A percentile compares a stretch with the other conserved stretches of the same genome.
Conservation (phyloP, 2,329 filamentous ascomycete genomes). For the Camillea tinctor region DNA sequence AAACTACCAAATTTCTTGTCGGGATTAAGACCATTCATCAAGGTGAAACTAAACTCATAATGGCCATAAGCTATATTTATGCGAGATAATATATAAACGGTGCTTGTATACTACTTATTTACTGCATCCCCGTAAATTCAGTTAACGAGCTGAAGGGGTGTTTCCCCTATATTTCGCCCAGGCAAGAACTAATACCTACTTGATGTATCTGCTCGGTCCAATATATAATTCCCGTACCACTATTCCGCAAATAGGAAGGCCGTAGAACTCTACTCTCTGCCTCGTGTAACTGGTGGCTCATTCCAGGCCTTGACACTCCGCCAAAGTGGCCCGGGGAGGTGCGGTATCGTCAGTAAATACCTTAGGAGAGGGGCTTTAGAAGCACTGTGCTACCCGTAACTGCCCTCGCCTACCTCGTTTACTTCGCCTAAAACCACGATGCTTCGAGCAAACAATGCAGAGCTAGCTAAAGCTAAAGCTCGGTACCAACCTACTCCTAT, state of each 20-base stretch:
- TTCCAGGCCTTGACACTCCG: not conserved
- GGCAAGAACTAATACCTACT: not conserved
- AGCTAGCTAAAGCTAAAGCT: not conserved
- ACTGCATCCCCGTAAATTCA: no score
- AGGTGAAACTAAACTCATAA: no score
- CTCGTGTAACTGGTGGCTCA: not conserved
- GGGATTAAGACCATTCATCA: no score
- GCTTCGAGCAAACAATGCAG: not conserved
- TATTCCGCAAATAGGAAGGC: not conserved
- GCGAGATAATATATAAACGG: no score
- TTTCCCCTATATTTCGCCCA: not conserved
- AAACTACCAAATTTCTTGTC: no score
- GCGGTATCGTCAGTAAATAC: not conserved
- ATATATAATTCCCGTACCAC: not conserved
- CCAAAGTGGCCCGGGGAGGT: not conserved
- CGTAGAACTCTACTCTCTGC: not conserved
- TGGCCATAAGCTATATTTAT: no score
- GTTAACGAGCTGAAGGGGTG: not conserved
- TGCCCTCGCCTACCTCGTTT: not conserved
- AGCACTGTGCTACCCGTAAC: not conserved
- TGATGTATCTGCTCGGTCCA: slow-evolving; percentile 8
- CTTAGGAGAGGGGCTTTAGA: not conserved
- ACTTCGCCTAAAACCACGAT: not conserved
- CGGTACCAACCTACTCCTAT: no score
- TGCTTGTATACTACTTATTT: no score